Evolutionary conservation across 208 protist species (phyloP).

Genomic region (Tritrichomonas foetus): DNA sequence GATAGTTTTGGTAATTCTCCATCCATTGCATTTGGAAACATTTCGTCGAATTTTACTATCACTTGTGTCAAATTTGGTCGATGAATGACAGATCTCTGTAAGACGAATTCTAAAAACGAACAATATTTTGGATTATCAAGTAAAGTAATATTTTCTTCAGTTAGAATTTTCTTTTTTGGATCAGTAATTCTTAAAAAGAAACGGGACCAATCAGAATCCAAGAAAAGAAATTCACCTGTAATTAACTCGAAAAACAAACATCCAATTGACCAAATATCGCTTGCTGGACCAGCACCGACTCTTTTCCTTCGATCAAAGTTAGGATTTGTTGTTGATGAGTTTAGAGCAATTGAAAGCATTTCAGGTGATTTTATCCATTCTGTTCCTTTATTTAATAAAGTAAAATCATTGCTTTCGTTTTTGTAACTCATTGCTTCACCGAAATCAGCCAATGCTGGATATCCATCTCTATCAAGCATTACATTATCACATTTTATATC

Average conservation of each 20-base stretch:
- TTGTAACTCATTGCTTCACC: not conserved
- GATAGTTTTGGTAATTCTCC: not conserved
- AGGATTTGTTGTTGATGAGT: not conserved
- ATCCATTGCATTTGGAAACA: not conserved
- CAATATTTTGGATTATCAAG: not conserved
- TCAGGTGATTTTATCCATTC: constrained; percentile 37
- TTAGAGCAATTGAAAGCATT: constrained; percentile 29
- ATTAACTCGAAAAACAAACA: constrained; percentile 49
- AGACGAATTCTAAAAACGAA: not conserved
- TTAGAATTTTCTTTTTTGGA: not conserved
- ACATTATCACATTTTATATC: constrained; percentile 35
- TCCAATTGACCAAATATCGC: constrained; percentile 51
- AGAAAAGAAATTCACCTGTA: constrained; percentile 50
- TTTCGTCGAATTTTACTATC: constrained; percentile 17
- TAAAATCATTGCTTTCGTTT: not conserved
- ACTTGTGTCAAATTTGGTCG: constrained; percentile 23
- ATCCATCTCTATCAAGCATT: not conserved
- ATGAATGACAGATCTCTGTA: not conserved
- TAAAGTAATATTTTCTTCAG: not conserved
- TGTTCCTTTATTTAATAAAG: not conserved
- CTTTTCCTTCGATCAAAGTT: not conserved
- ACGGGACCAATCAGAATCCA: not conserved
- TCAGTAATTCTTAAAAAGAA: constrained; percentile 30
- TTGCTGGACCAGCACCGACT: not conserved
- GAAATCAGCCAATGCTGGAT: not conserved